These are phyloP conservation scores for Zancudomyces culisetae DNA, from an alignment of 371 early-diverging fungal species.

Conservation along the genomic window DNA sequence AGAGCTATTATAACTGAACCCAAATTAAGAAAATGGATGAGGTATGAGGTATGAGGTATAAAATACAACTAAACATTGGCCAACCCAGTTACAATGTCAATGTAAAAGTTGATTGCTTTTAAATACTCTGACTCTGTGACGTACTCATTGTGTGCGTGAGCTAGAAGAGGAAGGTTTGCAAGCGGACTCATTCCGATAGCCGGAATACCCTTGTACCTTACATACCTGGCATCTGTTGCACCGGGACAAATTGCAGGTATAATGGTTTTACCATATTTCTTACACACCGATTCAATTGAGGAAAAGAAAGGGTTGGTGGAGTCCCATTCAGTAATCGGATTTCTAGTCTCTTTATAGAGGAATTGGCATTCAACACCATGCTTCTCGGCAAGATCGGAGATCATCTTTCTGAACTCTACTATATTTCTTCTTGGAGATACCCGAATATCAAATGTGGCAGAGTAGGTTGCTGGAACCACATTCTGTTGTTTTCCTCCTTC, in stretches of 20 bases:
- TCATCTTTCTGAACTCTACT: conserved; percentile 25
- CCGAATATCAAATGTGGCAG: conserved; percentile 45
- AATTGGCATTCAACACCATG: conserved; percentile 27
- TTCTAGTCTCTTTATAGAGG: too few relatives aligned
- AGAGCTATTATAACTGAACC: too few relatives aligned
- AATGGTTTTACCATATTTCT: conserved; percentile 15
- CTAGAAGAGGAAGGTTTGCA: conserved; percentile 40
- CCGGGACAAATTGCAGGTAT: conserved; percentile 53
- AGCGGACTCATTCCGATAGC: conserved; percentile 52
- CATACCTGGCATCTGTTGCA: conserved; percentile 48
- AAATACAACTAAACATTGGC: conserved; percentile 7
- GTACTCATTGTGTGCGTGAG: conserved; percentile 64
- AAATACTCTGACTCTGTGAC: conserved; percentile 42
- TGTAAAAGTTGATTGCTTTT: conserved; percentile 45
- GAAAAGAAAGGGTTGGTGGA: too few relatives aligned
- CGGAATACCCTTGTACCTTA: conserved; percentile 45
- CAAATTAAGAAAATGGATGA: neutral
- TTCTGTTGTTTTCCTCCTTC: too few relatives aligned
- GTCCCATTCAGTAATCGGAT: too few relatives aligned
- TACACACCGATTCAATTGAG: too few relatives aligned
- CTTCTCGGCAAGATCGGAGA: conserved; percentile 29
- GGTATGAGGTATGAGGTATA: neutral
- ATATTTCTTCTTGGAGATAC: conserved; percentile 39
- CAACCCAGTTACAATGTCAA: conserved; percentile 23
- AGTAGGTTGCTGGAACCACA: conserved; percentile 38